Base-by-base conservation (phyloP, 2,329 filamentous ascomycete genomes). In the Cytospora piceicola region DNA sequence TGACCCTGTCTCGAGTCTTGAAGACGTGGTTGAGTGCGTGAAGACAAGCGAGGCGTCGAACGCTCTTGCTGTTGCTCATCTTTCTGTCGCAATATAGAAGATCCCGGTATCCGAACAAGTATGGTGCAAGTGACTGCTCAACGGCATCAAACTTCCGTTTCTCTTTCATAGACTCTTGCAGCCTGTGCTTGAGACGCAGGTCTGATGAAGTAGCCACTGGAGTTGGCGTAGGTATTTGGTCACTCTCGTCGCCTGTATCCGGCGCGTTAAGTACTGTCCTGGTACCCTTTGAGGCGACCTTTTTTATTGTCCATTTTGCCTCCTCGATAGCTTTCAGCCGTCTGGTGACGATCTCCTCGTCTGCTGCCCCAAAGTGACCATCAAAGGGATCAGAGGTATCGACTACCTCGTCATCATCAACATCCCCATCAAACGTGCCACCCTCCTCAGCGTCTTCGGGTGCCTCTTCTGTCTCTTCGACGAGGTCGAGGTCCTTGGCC, bases 11-110 rank as follows among this genome's bases (percentile, higher is more conserved):
- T 70, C 95, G 88, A 1, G 94, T 97, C 86, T 97, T 97, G 77
- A 96, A 89, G 51, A 98, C 83, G 74, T 98, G 95, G 75, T 98
- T 98, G 15, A 98, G 81, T 3, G 90, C 89, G 77, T 99, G 95
- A 1, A 97, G 81, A 71, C 91, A 93, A 20, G 88, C 83, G 60
- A 97, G 79, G 51, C 89, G 87, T 59, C 93, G 88, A 58, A 98
- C 75, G 5, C 82, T 84, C 27, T 85, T 81, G 0, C 91, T 86
- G 73, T 94, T 95, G 20, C 83, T 79, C 1, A 88, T 77, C 0
- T 85, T 92, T 53, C 94, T 85, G 61, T 88, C 87, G 64, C 90
- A 92, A 72, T 91, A 91, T 1, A 97, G 78, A 1, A 96, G 71
- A 73, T 98, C 94, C 63, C 87, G 85, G 74, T 98, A 97, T 70